phyloP scores from a whole-genome alignment of 2,329 filamentous ascomycete species.

The Aspergillus pseudoterreus region DNA sequence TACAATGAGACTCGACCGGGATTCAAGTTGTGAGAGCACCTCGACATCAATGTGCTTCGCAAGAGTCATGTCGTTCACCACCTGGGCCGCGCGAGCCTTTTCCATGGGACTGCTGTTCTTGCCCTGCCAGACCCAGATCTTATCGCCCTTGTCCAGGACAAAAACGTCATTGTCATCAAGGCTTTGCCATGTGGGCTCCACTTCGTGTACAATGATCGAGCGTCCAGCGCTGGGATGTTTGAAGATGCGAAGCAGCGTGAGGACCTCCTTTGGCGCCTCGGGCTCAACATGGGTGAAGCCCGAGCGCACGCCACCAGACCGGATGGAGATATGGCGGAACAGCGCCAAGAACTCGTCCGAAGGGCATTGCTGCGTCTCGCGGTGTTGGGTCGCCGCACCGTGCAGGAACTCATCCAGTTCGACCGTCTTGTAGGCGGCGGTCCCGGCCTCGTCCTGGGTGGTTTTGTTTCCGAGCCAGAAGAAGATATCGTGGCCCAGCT shows the following conservation, averaged over 20 bases:
- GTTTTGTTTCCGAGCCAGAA: constrained; percentile 67
- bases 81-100: constrained; percentile 64
- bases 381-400: constrained; percentile 61
- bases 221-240: constrained; percentile 52
- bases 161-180: constrained; percentile 67
- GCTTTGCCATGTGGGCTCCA: constrained; percentile 58
- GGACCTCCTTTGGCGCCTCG: constrained; percentile 42
- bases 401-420: constrained; percentile 65
- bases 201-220: constrained; percentile 59
- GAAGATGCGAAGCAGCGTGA: constrained; percentile 60
- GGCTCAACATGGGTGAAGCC: constrained; percentile 63
- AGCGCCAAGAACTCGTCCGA: constrained; percentile 59
- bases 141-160: constrained; percentile 58
- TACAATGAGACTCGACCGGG: constrained; percentile 49
- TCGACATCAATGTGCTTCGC: constrained; percentile 63
- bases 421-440: constrained; percentile 66
- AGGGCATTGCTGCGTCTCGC: constrained; percentile 58
- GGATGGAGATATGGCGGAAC: constrained; percentile 59
- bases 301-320: constrained; percentile 57
- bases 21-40: constrained; percentile 59
- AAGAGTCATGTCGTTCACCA: constrained; percentile 55
- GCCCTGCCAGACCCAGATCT: constrained; percentile 70
- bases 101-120: constrained; percentile 64
- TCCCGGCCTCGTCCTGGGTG: constrained; percentile 65
- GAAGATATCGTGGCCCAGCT: constrained; percentile 62